Evolutionary conservation across 106 monocot species (phyloP).

Genomic region (Dendrobium nobile): DNA sequence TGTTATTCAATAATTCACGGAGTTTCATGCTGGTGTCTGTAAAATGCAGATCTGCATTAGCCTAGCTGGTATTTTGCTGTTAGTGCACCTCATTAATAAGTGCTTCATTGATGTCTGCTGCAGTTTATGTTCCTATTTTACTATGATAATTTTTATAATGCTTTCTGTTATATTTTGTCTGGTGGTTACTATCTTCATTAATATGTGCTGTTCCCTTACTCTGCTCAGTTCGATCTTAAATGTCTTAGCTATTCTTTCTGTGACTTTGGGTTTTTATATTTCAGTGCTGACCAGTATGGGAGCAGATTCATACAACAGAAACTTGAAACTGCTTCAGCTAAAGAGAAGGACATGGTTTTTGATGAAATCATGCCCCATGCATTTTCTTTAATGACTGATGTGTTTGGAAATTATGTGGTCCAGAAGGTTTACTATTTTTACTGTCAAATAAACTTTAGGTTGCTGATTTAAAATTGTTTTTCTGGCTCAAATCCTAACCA

Average conservation of each 20-base stretch:
- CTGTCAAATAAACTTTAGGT: neutral
- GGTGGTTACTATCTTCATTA: neutral
- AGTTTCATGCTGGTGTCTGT: neutral
- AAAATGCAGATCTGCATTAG: neutral
- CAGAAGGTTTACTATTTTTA: conserved; percentile 50
- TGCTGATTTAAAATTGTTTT: neutral
- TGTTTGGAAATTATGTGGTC: conserved; percentile 88
- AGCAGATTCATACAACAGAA: conserved; percentile 91
- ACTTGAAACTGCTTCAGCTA: conserved; percentile 61
- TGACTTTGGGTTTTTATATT: conserved; percentile 7
- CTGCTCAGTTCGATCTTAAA: no score
- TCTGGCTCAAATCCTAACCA: neutral
- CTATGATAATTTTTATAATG: neutral
- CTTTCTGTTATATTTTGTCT: neutral
- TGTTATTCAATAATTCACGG: neutral
- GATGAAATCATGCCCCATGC: conserved; percentile 64
- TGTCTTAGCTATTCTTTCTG: neutral
- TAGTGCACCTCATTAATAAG: neutral
- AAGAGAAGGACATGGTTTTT: conserved; percentile 73
- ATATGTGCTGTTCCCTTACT: neutral
- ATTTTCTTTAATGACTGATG: conserved; percentile 74
- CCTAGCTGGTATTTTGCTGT: neutral
- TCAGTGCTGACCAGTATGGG: conserved; percentile 77
- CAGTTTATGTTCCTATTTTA: neutral
- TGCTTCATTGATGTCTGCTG: neutral